Evolutionary conservation across 345 rosid species (phyloP).

Genomic region (Salix udensis): DNA sequence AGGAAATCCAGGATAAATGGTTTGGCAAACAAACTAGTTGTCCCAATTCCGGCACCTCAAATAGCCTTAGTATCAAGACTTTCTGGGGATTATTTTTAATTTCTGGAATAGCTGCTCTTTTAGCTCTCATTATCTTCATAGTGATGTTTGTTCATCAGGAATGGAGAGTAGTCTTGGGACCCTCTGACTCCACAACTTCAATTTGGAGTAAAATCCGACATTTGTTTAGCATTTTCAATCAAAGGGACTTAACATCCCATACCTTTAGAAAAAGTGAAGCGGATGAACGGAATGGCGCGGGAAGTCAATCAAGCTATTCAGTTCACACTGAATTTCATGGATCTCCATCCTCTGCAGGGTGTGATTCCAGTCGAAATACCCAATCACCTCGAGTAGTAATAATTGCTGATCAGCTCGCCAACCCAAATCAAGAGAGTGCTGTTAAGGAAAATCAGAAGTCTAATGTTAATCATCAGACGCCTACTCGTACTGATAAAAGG

Average conservation of each 20-base stretch:
- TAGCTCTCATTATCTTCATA: background rate
- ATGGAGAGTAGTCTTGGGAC: background rate
- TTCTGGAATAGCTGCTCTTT: slow-evolving; percentile 1
- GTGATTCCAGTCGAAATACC: background rate
- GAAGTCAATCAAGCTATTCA: background rate
- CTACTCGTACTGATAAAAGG: no score
- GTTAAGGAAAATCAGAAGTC: background rate
- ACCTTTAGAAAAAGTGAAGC: background rate
- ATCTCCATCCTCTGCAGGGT: no score
- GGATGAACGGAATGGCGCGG: background rate
- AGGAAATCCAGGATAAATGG: slow-evolving; percentile 11
- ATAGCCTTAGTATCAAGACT: slow-evolving; percentile 3
- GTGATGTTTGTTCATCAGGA: slow-evolving; percentile 10
- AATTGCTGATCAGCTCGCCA: background rate
- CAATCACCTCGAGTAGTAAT: background rate
- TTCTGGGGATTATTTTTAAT: slow-evolving; percentile 23
- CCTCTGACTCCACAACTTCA: background rate
- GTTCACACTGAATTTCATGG: background rate
- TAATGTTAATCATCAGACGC: no score
- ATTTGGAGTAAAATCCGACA: background rate
- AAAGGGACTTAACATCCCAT: slow-evolving; percentile 13
- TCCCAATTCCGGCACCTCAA: background rate
- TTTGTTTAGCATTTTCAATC: slow-evolving; percentile 7
- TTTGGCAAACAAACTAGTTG: background rate
- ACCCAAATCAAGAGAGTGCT: background rate